phyloP scores from a whole-genome alignment of 495 filamentous ascomycete species.

The Podospora didyma region DNA sequence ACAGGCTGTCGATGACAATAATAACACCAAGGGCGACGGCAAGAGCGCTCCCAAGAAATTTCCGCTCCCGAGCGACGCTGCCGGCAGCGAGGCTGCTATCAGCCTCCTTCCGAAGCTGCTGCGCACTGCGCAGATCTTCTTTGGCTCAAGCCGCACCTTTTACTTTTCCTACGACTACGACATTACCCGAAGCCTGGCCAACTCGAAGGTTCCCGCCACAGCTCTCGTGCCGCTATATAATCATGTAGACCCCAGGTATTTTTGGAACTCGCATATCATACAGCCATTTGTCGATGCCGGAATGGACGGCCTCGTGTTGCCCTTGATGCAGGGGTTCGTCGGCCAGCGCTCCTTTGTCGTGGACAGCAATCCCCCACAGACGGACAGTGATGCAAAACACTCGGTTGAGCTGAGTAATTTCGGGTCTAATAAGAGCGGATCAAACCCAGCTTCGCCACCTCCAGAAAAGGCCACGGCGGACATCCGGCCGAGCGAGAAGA shows the following conservation, averaged over 20 bases:
- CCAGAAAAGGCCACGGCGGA: slow-evolving; percentile 21
- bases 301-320: slow-evolving; percentile 64
- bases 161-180: slow-evolving; percentile 93
- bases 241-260: slow-evolving; percentile 75
- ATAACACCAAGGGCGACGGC: slow-evolving; percentile 8
- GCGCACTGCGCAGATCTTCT: slow-evolving; percentile 73
- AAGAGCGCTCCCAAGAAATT: slow-evolving; percentile 17
- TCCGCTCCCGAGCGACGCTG: slow-evolving; percentile 25
- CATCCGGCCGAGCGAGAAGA: slow-evolving; percentile 36
- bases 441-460: slow-evolving; percentile 13
- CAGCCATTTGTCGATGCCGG: slow-evolving; percentile 68
- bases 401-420: slow-evolving; percentile 40
- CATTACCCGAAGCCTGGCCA: slow-evolving; percentile 63
- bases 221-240: slow-evolving; percentile 58
- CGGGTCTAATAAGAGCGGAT: slow-evolving; percentile 11
- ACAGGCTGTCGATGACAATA: slow-evolving; percentile 7
- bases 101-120: slow-evolving; percentile 79
- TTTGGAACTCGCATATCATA: slow-evolving; percentile 83
- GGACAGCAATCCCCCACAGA: slow-evolving; percentile 42
- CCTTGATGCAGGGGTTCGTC: slow-evolving; percentile 91
- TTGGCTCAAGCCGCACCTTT: slow-evolving; percentile 75
- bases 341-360: slow-evolving; percentile 79
- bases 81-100: slow-evolving; percentile 29
- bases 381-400: slow-evolving; percentile 34
- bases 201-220: slow-evolving; percentile 31